Conservation (phyloP, 225 moss, liverwort and hornwort species). For the Rhytidiadelphus loreus region DNA sequence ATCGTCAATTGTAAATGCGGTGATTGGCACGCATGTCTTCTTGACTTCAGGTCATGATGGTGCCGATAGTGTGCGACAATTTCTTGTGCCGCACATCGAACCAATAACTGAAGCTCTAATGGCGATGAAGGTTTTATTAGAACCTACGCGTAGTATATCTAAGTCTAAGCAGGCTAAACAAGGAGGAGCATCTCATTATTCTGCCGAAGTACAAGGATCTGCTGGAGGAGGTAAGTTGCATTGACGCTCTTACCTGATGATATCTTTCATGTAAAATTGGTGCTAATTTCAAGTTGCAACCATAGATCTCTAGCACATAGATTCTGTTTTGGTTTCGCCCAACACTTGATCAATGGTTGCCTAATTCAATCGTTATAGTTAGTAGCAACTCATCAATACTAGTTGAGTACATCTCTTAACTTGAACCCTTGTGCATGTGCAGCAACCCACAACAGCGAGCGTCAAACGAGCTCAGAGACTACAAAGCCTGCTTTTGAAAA, state of each 20-base stretch:
- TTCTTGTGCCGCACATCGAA: constrained; percentile 28
- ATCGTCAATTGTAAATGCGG: constrained; percentile 28
- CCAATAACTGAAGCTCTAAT: constrained; percentile 21
- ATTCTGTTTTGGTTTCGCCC: not conserved
- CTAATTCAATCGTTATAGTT: not conserved
- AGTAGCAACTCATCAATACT: not conserved
- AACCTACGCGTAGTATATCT: not conserved
- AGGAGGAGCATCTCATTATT: not conserved
- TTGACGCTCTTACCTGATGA: not conserved
- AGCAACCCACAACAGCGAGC: constrained; percentile 3
- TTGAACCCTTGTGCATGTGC: not conserved
- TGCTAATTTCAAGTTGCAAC: not conserved
- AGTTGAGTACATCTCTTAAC: not conserved
- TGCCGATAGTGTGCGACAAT: constrained; percentile 20
- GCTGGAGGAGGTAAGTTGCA: constrained; percentile 7
- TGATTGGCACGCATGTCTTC: constrained; percentile 44
- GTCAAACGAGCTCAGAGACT: not conserved
- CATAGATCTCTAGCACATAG: not conserved
- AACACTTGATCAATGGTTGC: not conserved
- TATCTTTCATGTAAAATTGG: not conserved
- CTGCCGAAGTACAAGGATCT: not conserved
- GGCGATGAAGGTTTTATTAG: constrained; percentile 24
- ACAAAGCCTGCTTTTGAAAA: constrained; percentile 8
- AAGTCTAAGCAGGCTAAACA: not conserved
- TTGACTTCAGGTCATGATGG: constrained; percentile 63